Conservation (phyloP, 768 basidiomycete species). For the Hysterangium stoloniferum region DNA sequence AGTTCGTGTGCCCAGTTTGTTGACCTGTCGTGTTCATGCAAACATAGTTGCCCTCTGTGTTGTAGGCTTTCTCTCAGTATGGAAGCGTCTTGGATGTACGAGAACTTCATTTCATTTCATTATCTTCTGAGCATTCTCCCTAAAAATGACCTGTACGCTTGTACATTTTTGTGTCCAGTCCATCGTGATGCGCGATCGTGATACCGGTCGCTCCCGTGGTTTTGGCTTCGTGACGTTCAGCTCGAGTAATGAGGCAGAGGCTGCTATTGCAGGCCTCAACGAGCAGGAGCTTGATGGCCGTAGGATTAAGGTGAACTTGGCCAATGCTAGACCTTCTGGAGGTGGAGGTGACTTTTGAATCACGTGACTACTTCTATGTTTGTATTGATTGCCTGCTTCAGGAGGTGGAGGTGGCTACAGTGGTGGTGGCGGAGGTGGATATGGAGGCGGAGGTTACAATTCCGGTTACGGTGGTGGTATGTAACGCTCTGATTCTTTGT, state of each 20-base stretch:
- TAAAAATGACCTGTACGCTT: no score
- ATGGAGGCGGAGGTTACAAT: conserved; percentile 24
- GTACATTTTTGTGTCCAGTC: conserved; percentile 48
- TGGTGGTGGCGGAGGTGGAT: conserved; percentile 28
- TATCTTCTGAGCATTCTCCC: conserved; percentile 15
- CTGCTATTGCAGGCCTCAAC: conserved; percentile 70
- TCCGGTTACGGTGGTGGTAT: conserved; percentile 16
- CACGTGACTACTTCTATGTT: conserved; percentile 1
- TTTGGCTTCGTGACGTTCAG: conserved; percentile 92
- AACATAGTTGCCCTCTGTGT: conserved; percentile 37
- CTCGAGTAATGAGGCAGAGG: conserved; percentile 53
- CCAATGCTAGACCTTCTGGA: conserved; percentile 57
- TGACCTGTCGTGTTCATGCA: conserved; percentile 10
- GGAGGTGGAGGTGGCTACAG: conserved; percentile 16
- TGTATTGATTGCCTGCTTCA: conserved; percentile 4
- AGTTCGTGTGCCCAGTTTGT: conserved; percentile 52
- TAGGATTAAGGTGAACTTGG: conserved; percentile 80
- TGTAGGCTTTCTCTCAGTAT: conserved; percentile 73
- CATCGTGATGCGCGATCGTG: conserved; percentile 98
- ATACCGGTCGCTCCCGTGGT: conserved; percentile 93
- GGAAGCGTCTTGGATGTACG: conserved; percentile 91
- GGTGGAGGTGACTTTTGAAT: conserved; percentile 34
- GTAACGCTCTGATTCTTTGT: not conserved
- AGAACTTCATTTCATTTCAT: conserved; percentile 41
- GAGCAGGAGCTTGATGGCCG: conserved; percentile 93